A percentile compares a stretch with the other conserved stretches of the same genome.
Conservation (phyloP, 768 basidiomycete species). For the Tulasnella calospora region DNA sequence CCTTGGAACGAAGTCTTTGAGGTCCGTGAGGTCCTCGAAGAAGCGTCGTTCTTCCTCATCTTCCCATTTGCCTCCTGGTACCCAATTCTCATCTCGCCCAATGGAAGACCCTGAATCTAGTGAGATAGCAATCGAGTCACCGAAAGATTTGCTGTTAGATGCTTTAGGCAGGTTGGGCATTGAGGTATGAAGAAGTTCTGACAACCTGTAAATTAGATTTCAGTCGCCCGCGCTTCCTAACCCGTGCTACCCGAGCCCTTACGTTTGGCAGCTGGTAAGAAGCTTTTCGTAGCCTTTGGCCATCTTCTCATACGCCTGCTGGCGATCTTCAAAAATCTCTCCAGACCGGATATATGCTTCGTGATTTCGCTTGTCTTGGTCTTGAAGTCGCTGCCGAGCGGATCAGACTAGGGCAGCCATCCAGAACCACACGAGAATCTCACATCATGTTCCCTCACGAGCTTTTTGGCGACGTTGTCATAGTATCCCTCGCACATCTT, state of each 20-base stretch:
- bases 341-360: conserved; percentile 99
- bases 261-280: conserved; percentile 84
- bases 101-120: conserved; percentile 47
- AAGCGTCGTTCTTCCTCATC: conserved; percentile 94
- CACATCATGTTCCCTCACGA: conserved; percentile 87
- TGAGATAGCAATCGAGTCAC: conserved; percentile 58
- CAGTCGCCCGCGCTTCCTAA: background rate
- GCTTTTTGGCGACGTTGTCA: conserved; percentile 83
- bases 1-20: conserved; percentile 86
- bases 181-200: conserved; percentile 80
- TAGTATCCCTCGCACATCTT: conserved; percentile 93
- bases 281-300: conserved; percentile 92
- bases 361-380: conserved; percentile 93
- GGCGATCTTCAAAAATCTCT: conserved; percentile 98
- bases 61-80: conserved; percentile 85
- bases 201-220: conserved; percentile 52
- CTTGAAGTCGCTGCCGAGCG: conserved; percentile 73
- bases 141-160: conserved; percentile 62
- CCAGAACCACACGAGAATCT: conserved; percentile 30
- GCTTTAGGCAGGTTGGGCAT: conserved; percentile 79
- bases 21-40: conserved; percentile 87
- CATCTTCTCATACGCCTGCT: conserved; percentile 99
- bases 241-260: conserved; percentile 34
- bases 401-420: background rate
- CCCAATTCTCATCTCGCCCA: conserved; percentile 56